phyloP scores from a whole-genome alignment of 768 basidiomycete genomes.

The Collybiopsis confluens region DNA sequence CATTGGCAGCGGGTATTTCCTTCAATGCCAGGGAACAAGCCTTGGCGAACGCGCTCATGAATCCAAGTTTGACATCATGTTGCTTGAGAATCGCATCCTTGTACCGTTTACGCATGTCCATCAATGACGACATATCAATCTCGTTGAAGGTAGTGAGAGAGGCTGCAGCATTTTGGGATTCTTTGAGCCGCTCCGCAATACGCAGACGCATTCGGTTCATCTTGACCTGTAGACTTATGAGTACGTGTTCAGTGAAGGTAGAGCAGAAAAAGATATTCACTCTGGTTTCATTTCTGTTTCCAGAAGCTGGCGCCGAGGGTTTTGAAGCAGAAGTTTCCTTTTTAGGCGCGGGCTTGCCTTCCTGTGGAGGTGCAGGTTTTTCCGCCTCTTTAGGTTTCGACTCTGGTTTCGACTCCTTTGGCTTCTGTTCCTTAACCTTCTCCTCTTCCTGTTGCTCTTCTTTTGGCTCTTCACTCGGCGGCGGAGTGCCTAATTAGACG shows the following conservation, averaged over 20 bases:
- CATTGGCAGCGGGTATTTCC: slow-evolving; percentile 93
- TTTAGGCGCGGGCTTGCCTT: slow-evolving; percentile 17
- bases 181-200: slow-evolving; percentile 96
- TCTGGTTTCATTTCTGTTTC: slow-evolving; percentile 78
- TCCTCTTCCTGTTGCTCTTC: slow-evolving; percentile 23
- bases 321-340: slow-evolving; percentile 10
- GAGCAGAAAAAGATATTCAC: slow-evolving; percentile 35
- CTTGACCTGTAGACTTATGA: slow-evolving; percentile 63
- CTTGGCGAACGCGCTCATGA: slow-evolving; percentile 95
- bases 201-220: slow-evolving; percentile 98
- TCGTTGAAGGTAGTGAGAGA: slow-evolving; percentile 99
- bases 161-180: slow-evolving; percentile 95
- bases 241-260: background rate
- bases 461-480: slow-evolving; percentile 10
- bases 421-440: slow-evolving; percentile 22
- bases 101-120: slow-evolving; percentile 90
- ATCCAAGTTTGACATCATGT: slow-evolving; percentile 94
- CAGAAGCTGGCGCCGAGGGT: slow-evolving; percentile 30
- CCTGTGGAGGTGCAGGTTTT: slow-evolving; percentile 16
- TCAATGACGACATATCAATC: slow-evolving; percentile 96
- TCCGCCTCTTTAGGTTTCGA: slow-evolving; percentile 14
- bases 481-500: background rate
- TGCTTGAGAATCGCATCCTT: slow-evolving; percentile 89
- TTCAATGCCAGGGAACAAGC: slow-evolving; percentile 80
- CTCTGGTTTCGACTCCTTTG: slow-evolving; percentile 20